Evolutionary conservation across 2,329 filamentous ascomycete species (phyloP), one percentile per base, ranked within the genome.

Genomic region (Periconia sp.): DNA sequence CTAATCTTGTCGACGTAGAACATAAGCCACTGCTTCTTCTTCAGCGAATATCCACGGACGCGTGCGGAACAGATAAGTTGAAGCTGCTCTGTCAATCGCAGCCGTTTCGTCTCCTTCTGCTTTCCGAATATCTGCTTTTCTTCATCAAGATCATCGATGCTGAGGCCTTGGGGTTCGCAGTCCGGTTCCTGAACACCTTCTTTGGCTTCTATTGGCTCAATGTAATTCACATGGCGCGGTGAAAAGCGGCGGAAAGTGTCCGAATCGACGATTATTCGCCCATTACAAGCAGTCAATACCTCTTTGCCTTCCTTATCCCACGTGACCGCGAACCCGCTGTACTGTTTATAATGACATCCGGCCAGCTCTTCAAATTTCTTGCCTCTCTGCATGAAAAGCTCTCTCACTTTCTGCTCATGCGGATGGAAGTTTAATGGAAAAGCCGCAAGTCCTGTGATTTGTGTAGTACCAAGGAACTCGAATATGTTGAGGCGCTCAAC

Each of bases 11-110:
- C 88, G 17, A 96, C 83, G 1, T 83, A 85, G 59, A 95, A 90
- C 65, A 95, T 88, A 1, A 95, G 80, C 91, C 91, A 96, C 16
- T 89, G 76, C 72, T 95, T 95, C 70, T 95, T 89, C 4, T 82
- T 83, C 64, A 95, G 92, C 1, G 88, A 84, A 58, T 95, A 96
- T 0, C 90, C 91, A 5, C 92, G 79, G 1, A 95, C 87, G 0
- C 94, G 83, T 0, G 90, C 86, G 4, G 87, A 89, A 7, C 89
- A 85, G 40, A 92, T 85, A 3, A 95, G 75, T 26, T 92, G 86
- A 52, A 95, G 88, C 46, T 94, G 88, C 22, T 91, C 85, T 0
- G 80, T 87, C 60, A 92, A 90, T 76, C 78, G 11, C 72, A 78
- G 5, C 74, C 73, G 32, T 21, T 50, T 51, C 19, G 17, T 60